Percentiles rank a stretch among this genome's conserved stretches.
phyloP scores from a whole-genome alignment of 345 rosid genomes.

The Anacardium occidentale region DNA sequence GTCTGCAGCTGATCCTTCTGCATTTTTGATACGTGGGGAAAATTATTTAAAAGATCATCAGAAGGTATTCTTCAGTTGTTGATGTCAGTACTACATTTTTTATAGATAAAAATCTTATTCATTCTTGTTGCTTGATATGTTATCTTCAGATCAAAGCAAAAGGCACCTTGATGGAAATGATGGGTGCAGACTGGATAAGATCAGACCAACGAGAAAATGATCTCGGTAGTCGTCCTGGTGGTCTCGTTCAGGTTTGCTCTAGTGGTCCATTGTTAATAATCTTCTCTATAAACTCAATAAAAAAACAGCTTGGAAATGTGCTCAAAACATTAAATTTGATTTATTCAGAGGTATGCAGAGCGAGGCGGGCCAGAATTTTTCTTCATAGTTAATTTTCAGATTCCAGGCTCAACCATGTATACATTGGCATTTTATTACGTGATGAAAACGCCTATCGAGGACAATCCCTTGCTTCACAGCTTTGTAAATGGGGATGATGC shows the following conservation, averaged over 20 bases:
- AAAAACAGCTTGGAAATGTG: background rate
- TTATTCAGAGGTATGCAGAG: constrained; percentile 51
- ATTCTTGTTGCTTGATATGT: background rate
- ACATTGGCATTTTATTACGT: constrained; percentile 70
- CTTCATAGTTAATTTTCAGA: constrained; percentile 75
- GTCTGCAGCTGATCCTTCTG: constrained; percentile 67
- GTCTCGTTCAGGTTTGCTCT: constrained; percentile 67
- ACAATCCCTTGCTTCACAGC: constrained; percentile 60
- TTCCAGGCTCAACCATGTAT: constrained; percentile 66
- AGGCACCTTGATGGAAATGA: constrained; percentile 71
- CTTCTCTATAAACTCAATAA: background rate
- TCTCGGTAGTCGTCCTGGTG: constrained; percentile 63
- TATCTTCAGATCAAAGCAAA: constrained; percentile 59
- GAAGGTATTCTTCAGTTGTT: constrained; percentile 49
- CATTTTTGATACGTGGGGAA: constrained; percentile 74
- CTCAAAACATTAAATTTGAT: background rate
- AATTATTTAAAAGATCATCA: constrained; percentile 61
- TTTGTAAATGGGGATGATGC: constrained; percentile 89
- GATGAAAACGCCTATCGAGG: constrained; percentile 70
- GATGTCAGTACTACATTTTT: no score
- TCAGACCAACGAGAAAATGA: constrained; percentile 71
- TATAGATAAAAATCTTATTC: no score
- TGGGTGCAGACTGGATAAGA: constrained; percentile 93
- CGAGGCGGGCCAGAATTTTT: constrained; percentile 72
- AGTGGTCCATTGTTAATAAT: background rate